Conservation (phyloP, 176 grass and related monocot species). For the Musa troglodytarum region DNA sequence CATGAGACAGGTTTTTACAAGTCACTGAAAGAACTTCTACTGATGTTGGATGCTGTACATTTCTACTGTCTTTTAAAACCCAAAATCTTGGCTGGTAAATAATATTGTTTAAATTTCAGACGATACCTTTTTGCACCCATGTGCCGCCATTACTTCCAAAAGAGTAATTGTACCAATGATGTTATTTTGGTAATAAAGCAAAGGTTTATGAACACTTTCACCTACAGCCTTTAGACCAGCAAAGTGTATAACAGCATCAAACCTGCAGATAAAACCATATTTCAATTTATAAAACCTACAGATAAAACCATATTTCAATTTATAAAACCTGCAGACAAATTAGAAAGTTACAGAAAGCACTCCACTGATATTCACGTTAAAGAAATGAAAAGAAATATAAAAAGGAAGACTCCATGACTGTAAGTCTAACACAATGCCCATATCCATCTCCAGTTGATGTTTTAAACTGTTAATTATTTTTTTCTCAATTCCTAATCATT, state of each 20-base stretch:
- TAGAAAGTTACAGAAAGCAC: no score
- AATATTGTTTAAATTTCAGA: background rate
- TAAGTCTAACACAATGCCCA: no score
- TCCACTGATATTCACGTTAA: no score
- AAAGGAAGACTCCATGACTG: background rate
- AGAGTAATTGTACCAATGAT: conserved; percentile 75
- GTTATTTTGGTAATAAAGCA: conserved; percentile 93
- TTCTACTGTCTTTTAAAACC: no score
- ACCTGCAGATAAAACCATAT: conserved; percentile 32
- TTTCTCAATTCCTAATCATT: background rate
- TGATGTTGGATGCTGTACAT: no score
- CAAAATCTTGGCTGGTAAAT: no score
- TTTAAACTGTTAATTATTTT: background rate
- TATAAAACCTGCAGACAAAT: no score
- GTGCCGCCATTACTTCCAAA: conserved; percentile 88
- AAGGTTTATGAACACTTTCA: conserved; percentile 85
- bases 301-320: conserved; percentile 3
- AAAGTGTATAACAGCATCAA: conserved; percentile 95
- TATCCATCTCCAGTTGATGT: no score
- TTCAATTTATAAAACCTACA: background rate
- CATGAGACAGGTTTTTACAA: no score
- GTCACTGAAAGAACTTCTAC: no score
- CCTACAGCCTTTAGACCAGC: conserved; percentile 94
- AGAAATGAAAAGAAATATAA: background rate
- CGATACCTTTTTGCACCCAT: conserved; percentile 90